A percentile compares a stretch with the other conserved stretches of the same genome.
Conservation (phyloP, 257 asterid species). For the Nicotiana attenuata region DNA sequence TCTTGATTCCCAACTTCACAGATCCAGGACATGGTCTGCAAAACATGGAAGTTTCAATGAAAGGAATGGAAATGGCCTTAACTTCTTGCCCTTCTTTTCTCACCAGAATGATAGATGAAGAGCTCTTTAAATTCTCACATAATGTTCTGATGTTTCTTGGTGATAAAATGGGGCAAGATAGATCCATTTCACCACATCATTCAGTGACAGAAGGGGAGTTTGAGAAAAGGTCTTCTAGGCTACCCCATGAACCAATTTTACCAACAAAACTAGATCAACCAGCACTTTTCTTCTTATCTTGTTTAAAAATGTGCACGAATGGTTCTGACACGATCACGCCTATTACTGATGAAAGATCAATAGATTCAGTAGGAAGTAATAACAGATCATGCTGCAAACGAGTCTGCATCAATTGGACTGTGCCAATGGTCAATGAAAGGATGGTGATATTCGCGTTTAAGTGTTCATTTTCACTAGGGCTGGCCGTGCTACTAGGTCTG, state of each 20-base stretch:
- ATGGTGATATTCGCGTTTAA: conserved; percentile 39
- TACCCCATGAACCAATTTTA: conserved; percentile 18
- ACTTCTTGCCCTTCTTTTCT: conserved; percentile 24
- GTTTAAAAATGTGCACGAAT: conserved; percentile 33
- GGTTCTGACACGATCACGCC: conserved; percentile 1
- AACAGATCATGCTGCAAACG: neutral
- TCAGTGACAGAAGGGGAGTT: conserved; percentile 15
- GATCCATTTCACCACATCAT: conserved; percentile 21
- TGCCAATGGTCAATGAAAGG: conserved; percentile 22
- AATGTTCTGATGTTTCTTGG: conserved; percentile 24
- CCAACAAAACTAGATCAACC: conserved; percentile 25
- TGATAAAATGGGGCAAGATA: conserved; percentile 32
- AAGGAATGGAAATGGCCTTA: conserved; percentile 58
- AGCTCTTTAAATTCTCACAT: conserved; percentile 21
- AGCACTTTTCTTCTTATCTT: conserved; percentile 46
- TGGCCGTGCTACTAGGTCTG: conserved; percentile 56
- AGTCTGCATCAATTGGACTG: conserved; percentile 18
- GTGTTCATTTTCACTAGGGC: conserved; percentile 54
- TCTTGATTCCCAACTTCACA: conserved; percentile 8
- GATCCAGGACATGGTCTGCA: conserved; percentile 33
- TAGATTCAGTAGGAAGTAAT: neutral
- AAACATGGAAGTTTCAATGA: conserved; percentile 41
- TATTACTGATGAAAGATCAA: neutral
- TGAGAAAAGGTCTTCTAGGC: conserved; percentile 10
- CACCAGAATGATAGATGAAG: conserved; percentile 20